Conservation (phyloP, 805 yeast genomes). For the Brettanomyces sp. region DNA sequence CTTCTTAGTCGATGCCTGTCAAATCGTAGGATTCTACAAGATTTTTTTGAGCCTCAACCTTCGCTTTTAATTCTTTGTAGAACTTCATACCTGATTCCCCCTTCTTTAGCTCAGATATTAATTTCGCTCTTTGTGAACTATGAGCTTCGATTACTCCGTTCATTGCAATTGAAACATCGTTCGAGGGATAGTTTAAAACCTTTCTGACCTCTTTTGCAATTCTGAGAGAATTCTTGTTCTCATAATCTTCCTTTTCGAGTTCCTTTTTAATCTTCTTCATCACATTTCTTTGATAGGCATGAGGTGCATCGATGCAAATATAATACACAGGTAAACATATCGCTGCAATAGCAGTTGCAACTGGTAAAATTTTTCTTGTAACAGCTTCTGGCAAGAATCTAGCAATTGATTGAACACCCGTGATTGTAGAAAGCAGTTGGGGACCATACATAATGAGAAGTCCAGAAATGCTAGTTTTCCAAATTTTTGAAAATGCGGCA, state of each 20-base stretch:
- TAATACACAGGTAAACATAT: conserved; percentile 34
- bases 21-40: conserved; percentile 5
- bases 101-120: conserved; percentile 40
- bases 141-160: conserved; percentile 58
- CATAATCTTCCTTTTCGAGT: conserved; percentile 62
- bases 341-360: conserved; percentile 19
- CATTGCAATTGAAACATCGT: conserved; percentile 67
- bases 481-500: conserved; percentile 13
- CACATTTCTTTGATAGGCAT: conserved; percentile 78
- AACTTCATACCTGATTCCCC: conserved; percentile 49
- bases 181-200: conserved; percentile 72
- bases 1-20: conserved; percentile 1
- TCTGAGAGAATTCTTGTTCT: conserved; percentile 68
- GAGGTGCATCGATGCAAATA: conserved; percentile 72
- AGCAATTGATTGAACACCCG: conserved; percentile 23
- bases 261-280: conserved; percentile 61
- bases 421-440: conserved; percentile 19
- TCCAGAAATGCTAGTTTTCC: conserved; percentile 22
- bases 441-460: conserved; percentile 20
- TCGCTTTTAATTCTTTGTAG: conserved; percentile 34
- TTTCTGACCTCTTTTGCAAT: conserved; percentile 74
- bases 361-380: conserved; percentile 24
- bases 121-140: conserved; percentile 45
- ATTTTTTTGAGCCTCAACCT: conserved; percentile 14
- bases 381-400: conserved; percentile 17